Evolutionary conservation across 1,284 basidiomycete genomes (phyloP).

Genomic region (Tilletia indica): DNA sequence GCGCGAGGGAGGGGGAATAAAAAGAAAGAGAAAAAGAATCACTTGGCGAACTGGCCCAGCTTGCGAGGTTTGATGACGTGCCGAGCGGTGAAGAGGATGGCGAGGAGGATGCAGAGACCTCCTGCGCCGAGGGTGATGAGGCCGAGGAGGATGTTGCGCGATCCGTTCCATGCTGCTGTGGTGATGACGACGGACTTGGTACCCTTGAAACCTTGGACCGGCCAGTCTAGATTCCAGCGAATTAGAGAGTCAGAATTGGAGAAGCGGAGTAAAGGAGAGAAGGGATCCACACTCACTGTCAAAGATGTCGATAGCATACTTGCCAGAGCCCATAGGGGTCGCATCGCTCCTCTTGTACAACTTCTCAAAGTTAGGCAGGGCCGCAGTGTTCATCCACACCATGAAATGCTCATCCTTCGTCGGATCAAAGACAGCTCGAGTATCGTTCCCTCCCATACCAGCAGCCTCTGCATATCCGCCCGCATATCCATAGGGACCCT

Average conservation of each 20-base stretch:
- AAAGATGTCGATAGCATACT: constrained; percentile 73
- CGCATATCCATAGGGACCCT: constrained; percentile 17
- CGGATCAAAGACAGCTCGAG: constrained; percentile 61
- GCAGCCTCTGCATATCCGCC: neutral
- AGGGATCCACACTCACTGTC: constrained; percentile 66
- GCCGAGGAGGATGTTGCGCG: constrained; percentile 94
- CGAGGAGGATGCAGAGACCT: constrained; percentile 80
- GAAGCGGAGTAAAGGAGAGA: neutral
- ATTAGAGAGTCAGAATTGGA: neutral
- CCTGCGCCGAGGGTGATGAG: constrained; percentile 93
- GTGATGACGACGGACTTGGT: constrained; percentile 96
- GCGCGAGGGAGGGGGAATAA: no score
- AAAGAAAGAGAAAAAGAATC: no score
- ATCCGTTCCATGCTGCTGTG: constrained; percentile 96
- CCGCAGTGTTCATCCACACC: constrained; percentile 99
- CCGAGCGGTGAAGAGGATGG: constrained; percentile 78
- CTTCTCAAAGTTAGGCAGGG: constrained; percentile 93
- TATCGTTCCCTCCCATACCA: neutral
- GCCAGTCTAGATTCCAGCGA: constrained; percentile 75
- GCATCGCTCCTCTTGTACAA: constrained; percentile 87
- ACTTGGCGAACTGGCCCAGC: constrained; percentile 50
- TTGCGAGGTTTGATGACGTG: constrained; percentile 90
- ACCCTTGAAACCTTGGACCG: constrained; percentile 83
- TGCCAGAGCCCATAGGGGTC: constrained; percentile 69
- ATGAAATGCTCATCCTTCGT: constrained; percentile 87